Evolutionary conservation across 2,329 filamentous ascomycete species (phyloP), one percentile per base, ranked within the genome.

Genomic region (Botrytis squamosa): DNA sequence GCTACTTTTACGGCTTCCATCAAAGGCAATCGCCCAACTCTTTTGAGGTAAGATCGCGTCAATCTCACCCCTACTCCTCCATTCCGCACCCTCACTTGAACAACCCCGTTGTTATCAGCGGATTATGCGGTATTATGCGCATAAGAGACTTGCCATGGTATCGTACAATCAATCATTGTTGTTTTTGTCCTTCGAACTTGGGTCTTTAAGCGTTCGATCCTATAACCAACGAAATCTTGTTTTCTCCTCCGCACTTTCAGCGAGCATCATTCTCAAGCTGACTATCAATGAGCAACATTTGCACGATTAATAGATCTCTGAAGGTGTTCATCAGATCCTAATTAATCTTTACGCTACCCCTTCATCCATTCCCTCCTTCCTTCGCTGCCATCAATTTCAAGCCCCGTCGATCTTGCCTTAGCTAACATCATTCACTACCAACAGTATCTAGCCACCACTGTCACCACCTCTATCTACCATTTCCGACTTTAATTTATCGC

Each of bases 11-110:
- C 9, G 18, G 49, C n/a, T 69, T 33, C 18, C 25, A 57, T 9
- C 18, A 57, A 38, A 57, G 49, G 42, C n/a, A 42, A 55, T 44
- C 49, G 49, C 38, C 18, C 66, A 57, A 18, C 18, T 57, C 36
- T n/a, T 33, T 57, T 69, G 49, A 69, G 66, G 66, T 69, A 40
- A 69, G 66, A 57, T 69, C 66, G 52, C n/a, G 3, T 29, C 36
- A 29, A 9, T 57, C 18, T 42, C n/a, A 57, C 40, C 6, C 40
- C 10, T 52, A 22, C 36, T 22, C 18, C 25, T n/a, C n/a, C 49
- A 25, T 33, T 68, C 36, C 16, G 5, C 49, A 57, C 33, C 55
- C 6, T 16, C 40, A 42, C 10, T 25, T 33, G 49, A 57, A 57
- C 10, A 68, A 57, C 20, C 16, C 25, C 12, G 25, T 7, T 57